Evolutionary conservation across 1,284 basidiomycete genomes (phyloP).

Genomic region (Naganishia liquefaciens): DNA sequence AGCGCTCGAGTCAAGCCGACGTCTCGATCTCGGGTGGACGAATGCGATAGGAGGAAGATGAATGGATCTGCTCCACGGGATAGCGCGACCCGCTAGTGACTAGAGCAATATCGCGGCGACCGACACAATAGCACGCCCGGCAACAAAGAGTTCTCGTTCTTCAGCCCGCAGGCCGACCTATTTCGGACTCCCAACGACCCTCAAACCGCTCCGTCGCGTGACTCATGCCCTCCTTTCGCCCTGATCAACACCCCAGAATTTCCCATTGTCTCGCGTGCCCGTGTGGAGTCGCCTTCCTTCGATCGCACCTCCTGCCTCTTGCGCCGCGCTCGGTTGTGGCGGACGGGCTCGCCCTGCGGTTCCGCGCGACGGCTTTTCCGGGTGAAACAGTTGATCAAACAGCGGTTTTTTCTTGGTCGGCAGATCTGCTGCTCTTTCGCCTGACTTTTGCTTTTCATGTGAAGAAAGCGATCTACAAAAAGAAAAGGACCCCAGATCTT

Average conservation of each 20-base stretch:
- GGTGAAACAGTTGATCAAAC: too few species aligned
- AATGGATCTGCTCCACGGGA: background rate
- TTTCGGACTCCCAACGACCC: conserved; percentile 18
- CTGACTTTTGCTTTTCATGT: background rate
- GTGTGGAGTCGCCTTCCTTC: too few species aligned
- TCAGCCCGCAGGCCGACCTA: background rate
- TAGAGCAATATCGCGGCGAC: background rate
- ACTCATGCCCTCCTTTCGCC: conserved; percentile 1
- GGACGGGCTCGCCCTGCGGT: background rate
- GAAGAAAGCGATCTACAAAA: background rate
- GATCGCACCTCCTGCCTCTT: too few species aligned
- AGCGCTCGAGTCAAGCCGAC: background rate
- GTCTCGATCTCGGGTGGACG: too few species aligned
- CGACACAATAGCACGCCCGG: background rate
- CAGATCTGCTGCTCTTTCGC: too few species aligned
- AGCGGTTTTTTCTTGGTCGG: background rate
- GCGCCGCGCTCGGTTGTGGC: too few species aligned
- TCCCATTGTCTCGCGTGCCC: conserved; percentile 25
- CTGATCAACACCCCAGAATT: conserved; percentile 26
- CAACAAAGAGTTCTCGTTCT: background rate
- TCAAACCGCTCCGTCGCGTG: background rate
- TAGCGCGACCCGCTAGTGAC: background rate
- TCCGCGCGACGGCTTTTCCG: too few species aligned
- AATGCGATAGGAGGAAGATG: too few species aligned
- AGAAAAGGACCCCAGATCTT: too few species aligned